A percentile compares a stretch with the other conserved stretches of the same genome.
Conservation (phyloP, 1,139 yeast species). For the Candida sojae region DNA sequence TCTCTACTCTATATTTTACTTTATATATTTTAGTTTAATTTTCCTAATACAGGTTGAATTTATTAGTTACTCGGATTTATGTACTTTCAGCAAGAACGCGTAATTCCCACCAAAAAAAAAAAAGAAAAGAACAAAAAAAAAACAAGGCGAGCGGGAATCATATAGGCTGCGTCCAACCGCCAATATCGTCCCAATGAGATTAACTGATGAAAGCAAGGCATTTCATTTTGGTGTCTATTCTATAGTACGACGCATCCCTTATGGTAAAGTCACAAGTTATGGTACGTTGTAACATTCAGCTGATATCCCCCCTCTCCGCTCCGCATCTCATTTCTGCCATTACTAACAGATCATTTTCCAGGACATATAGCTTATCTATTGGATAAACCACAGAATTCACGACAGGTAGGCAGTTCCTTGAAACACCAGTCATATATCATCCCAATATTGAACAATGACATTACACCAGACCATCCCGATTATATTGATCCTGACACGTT, state of each 20-base stretch:
- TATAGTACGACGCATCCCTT: slow-evolving; percentile 55
- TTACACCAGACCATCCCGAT: slow-evolving; percentile 17
- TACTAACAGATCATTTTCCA: slow-evolving; percentile 10
- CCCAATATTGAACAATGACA: slow-evolving; percentile 22
- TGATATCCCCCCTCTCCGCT: too few relatives aligned
- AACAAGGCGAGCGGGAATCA: not conserved
- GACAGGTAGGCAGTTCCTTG: slow-evolving; percentile 74
- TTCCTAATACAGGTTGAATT: not conserved
- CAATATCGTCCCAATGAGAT: slow-evolving; percentile 5
- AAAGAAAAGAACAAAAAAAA: not conserved
- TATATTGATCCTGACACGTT: slow-evolving; percentile 34
- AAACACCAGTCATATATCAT: slow-evolving; percentile 41
- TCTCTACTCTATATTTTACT: not conserved
- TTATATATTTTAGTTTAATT: not conserved
- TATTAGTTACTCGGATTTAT: not conserved
- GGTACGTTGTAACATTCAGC: slow-evolving; percentile 34
- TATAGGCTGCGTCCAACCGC: too few relatives aligned
- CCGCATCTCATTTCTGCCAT: too few relatives aligned
- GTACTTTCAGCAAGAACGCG: too few relatives aligned
- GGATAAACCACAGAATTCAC: slow-evolving; percentile 62
- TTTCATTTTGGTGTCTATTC: slow-evolving; percentile 65
- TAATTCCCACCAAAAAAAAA: not conserved
- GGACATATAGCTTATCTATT: slow-evolving; percentile 70
- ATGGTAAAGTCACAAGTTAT: slow-evolving; percentile 68
- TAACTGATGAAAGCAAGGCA: slow-evolving; percentile 52